Evolutionary conservation across 257 asterid genomes (phyloP).

Genomic region (Solanum ossicruentum): DNA sequence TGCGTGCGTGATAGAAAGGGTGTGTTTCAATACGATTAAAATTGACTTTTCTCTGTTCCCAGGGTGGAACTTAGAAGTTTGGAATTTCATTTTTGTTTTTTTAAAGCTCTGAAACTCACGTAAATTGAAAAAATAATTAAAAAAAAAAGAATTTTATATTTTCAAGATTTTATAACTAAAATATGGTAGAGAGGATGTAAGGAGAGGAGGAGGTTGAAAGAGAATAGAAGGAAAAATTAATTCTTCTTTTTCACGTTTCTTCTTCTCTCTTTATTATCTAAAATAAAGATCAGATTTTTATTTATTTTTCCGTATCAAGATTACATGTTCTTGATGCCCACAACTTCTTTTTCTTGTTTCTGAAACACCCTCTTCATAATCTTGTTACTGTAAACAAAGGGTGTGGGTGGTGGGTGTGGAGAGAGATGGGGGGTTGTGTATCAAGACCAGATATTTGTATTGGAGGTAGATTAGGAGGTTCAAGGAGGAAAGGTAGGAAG

Average conservation of each 20-base stretch:
- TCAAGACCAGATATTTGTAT: slow-evolving; percentile 59
- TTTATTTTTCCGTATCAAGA: background rate
- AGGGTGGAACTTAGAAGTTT: background rate
- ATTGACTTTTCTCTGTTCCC: slow-evolving; percentile 12
- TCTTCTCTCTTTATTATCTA: slow-evolving; percentile 11
- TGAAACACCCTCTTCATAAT: background rate
- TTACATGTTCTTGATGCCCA: background rate
- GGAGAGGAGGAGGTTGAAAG: background rate
- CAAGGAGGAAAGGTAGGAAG: slow-evolving; percentile 31
- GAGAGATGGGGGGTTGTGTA: slow-evolving; percentile 77
- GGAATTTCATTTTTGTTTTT: background rate
- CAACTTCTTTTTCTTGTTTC: background rate
- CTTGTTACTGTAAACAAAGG: background rate
- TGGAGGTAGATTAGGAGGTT: slow-evolving; percentile 29
- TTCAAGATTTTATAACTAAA: background rate
- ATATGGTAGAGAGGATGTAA: background rate
- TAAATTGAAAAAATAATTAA: background rate
- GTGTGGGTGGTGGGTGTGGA: background rate
- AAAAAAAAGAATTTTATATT: background rate
- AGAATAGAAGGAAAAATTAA: background rate
- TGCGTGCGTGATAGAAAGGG: background rate
- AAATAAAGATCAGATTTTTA: background rate
- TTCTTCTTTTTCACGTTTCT: slow-evolving; percentile 14
- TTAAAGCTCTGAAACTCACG: slow-evolving; percentile 21
- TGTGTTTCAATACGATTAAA: background rate